Percentiles rank a stretch among this genome's conserved stretches.
Conservation (phyloP, 2,329 filamentous ascomycete species). For the Aspergillus chevalieri region DNA sequence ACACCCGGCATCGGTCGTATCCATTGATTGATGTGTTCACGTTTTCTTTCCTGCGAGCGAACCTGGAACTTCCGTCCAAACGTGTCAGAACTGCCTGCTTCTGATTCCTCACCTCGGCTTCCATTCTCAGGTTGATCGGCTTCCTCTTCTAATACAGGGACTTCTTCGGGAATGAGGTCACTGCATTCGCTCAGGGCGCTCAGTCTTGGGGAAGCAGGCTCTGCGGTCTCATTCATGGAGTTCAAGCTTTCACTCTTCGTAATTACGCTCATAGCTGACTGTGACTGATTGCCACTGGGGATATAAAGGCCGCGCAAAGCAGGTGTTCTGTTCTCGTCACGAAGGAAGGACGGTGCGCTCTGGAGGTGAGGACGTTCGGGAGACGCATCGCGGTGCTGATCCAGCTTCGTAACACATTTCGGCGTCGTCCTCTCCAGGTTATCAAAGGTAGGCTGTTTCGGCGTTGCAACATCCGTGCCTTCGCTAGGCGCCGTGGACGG, state of each 20-base stretch:
- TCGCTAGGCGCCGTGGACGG: constrained; percentile 22
- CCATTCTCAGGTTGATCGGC: constrained; percentile 22
- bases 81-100: constrained; percentile 11
- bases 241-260: constrained; percentile 32
- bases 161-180: constrained; percentile 32
- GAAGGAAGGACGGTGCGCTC: constrained; percentile 36
- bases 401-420: constrained; percentile 17
- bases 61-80: constrained; percentile 4
- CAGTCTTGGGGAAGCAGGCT: constrained; percentile 35
- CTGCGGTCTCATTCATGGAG: constrained; percentile 27
- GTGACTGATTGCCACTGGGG: constrained; percentile 23
- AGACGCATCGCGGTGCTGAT: constrained; percentile 13
- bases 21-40: constrained; percentile 28
- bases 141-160: constrained; percentile 12
- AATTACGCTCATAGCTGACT: constrained; percentile 20
- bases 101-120: constrained; percentile 3
- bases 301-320: constrained; percentile 35
- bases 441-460: constrained; percentile 21
- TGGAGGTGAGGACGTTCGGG: constrained; percentile 22
- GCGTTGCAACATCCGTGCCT: constrained; percentile 21
- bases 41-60: constrained; percentile 13
- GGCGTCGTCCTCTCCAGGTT: constrained; percentile 38
- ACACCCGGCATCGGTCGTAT: constrained; percentile 19
- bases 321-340: constrained; percentile 29
- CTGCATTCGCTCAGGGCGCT: constrained; percentile 43